phyloP scores from a whole-genome alignment of 2,329 filamentous ascomycete genomes.

The Aspergillus pseudoterreus region DNA sequence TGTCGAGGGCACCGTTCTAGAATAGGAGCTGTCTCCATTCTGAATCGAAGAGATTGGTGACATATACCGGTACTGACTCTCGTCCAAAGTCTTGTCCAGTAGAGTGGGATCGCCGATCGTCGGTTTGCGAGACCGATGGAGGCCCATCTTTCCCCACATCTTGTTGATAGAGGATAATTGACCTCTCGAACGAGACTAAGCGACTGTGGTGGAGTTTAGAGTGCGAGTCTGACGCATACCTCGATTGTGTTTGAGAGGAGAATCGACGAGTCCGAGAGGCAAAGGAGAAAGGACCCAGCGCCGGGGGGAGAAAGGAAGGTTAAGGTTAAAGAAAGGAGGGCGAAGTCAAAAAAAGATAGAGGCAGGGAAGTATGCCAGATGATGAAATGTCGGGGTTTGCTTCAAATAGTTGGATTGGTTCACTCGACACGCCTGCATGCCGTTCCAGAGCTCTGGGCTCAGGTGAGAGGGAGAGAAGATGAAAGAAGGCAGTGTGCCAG shows the following conservation, averaged over 20 bases:
- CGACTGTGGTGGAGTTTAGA: background rate
- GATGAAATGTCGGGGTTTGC: constrained; percentile 1
- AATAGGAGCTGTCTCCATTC: constrained; percentile 15
- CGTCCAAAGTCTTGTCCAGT: constrained; percentile 44
- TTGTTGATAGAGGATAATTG: constrained; percentile 10
- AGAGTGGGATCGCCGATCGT: constrained; percentile 45
- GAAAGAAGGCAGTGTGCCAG: constrained; percentile 1
- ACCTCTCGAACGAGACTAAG: background rate
- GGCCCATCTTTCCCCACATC: constrained; percentile 55
- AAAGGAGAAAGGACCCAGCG: too few relatives aligned
- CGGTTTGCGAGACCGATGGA: constrained; percentile 44
- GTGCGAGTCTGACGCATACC: background rate
- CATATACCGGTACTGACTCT: constrained; percentile 40
- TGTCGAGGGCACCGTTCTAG: constrained; percentile 33
- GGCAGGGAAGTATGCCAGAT: background rate
- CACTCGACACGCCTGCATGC: constrained; percentile 19
- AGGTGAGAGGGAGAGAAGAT: background rate
- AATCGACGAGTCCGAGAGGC: too few relatives aligned
- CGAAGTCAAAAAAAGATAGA: background rate
- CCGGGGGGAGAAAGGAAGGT: background rate
- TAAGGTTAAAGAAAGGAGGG: background rate
- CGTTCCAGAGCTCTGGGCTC: constrained; percentile 5
- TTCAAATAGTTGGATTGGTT: background rate
- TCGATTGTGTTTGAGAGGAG: background rate
- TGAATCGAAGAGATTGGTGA: constrained; percentile 30